Evolutionary conservation across 2,329 filamentous ascomycete genomes (phyloP), one percentile per base, ranked within the genome.

Genomic region (Trichophyton rubrum): DNA sequence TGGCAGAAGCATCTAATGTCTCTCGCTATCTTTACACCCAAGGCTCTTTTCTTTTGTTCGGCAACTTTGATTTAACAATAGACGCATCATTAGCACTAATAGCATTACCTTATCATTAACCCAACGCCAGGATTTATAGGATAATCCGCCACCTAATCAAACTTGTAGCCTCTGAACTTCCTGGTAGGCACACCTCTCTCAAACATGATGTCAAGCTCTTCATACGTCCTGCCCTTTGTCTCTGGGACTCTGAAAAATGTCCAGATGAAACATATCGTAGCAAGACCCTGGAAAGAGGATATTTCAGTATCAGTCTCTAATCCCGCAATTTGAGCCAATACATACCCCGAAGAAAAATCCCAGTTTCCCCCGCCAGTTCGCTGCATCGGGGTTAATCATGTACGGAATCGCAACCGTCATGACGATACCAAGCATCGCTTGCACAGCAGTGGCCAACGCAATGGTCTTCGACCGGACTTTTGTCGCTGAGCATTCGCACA

Each of bases 401-500:
- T 75, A 74, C 1, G 73, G 75, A 43, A 75, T 70, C 2, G 70
- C 68, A 30, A 77, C 67, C 24, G 72, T 73, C 70, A 74, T 73
- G 13, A 72, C 68, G 17, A 76, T 71, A 2, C 74, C 74, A 60
- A 74, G 70, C 1, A 75, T 60, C 1, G 72, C 67, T 63, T 77
- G 74, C 0, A 71, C 71, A 1, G 71, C 71, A 0, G 72, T 75
- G 7, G 74, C 72, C 17, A 77, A 66, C 33, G 69, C 68, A 60
- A 68, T 78, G n/a, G 78, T 81, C 51, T 76, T 76, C 61, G 76
- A 76, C 0, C 75, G 70, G 1, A 78, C 67, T 1, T 66, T 66
- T 2, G 78, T 71, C 0, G 75, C 76, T 0, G 70, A 74, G n/a
- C 68, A 79, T 65, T 79, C 79, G 3, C 77, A 77, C 1, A 78